phyloP scores from a whole-genome alignment of 1,139 yeast genomes.

The Suhomyces bribrorum region DNA sequence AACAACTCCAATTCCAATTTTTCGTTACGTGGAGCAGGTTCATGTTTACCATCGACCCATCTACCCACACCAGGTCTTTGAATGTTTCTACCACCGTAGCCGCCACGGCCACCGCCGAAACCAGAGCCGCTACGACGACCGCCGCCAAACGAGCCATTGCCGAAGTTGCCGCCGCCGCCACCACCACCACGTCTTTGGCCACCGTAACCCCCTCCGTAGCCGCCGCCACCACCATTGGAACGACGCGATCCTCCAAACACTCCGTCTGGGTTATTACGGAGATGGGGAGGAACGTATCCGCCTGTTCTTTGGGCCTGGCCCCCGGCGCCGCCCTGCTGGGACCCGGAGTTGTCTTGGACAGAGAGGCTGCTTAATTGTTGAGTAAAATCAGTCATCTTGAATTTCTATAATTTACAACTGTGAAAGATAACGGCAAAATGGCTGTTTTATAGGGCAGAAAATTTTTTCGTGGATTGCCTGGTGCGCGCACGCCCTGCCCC shows the following conservation, averaged over 20 bases:
- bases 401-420: conserved; percentile 3
- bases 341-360: conserved; percentile 26
- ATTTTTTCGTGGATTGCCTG: conserved; percentile 12
- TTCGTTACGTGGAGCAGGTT: conserved; percentile 75
- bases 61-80: conserved; percentile 57
- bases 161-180: conserved; percentile 13
- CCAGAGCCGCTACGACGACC: conserved; percentile 34
- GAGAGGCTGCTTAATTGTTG: conserved; percentile 48
- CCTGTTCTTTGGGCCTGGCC: conserved; percentile 9
- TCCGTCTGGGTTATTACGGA: conserved; percentile 35
- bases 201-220: conserved; percentile 21
- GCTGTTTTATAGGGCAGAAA: conserved; percentile 10
- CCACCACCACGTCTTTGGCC: conserved; percentile 18
- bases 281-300: conserved; percentile 70
- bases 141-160: conserved; percentile 22
- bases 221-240: conserved; percentile 24
- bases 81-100: conserved; percentile 30
- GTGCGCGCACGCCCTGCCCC: conserved; percentile 8
- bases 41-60: conserved; percentile 87
- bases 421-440: conserved; percentile 7
- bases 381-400: conserved; percentile 42
- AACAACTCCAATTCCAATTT: conserved; percentile 77
- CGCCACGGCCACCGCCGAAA: conserved; percentile 24
- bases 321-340: conserved; percentile 13
- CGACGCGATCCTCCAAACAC: conserved; percentile 18